Percentiles rank a stretch among this genome's conserved stretches.
phyloP scores from a whole-genome alignment of 129 eudicot genomes.

The Flaveria ramosissima region DNA sequence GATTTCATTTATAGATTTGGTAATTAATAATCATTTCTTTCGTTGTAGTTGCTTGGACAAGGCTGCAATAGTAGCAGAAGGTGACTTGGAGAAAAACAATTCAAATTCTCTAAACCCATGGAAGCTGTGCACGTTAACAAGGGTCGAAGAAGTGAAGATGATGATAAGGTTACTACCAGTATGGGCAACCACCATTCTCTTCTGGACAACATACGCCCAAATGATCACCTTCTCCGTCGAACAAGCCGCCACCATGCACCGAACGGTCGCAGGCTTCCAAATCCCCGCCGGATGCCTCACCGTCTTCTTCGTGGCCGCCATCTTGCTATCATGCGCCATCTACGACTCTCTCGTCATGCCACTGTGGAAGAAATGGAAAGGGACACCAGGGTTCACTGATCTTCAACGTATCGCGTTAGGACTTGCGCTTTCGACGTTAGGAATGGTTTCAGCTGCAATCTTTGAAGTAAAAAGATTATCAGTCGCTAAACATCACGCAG shows the following conservation, averaged over 20 bases:
- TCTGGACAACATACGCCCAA: conserved; percentile 95
- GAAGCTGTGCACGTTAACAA: conserved; percentile 86
- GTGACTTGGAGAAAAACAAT: conserved; percentile 47
- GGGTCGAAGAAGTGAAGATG: conserved; percentile 97
- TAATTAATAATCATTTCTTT: not conserved
- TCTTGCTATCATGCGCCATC: conserved; percentile 59
- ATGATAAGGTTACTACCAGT: conserved; percentile 70
- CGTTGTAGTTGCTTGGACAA: conserved; percentile 76
- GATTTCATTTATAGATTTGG: not conserved
- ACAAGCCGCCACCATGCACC: conserved; percentile 87
- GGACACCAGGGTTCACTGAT: conserved; percentile 79
- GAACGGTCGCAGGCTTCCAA: conserved; percentile 62
- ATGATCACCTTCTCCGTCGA: conserved; percentile 96
- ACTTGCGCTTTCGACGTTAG: conserved; percentile 57
- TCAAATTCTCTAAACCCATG: conserved; percentile 60
- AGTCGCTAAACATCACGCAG: conserved; percentile 38
- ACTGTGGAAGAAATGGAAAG: conserved; percentile 83
- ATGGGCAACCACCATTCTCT: conserved; percentile 95
- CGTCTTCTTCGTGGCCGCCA: conserved; percentile 90
- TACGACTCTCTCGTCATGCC: conserved; percentile 84
- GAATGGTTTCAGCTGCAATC: conserved; percentile 80
- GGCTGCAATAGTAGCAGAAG: conserved; percentile 80
- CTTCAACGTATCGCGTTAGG: conserved; percentile 78
- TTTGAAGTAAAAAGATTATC: conserved; percentile 65
- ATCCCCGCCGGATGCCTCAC: conserved; percentile 98